A percentile compares a stretch with the other conserved stretches of the same genome.
Evolutionary conservation across 768 basidiomycete species (phyloP).

Genomic region (Stropharia rugosoannulata): DNA sequence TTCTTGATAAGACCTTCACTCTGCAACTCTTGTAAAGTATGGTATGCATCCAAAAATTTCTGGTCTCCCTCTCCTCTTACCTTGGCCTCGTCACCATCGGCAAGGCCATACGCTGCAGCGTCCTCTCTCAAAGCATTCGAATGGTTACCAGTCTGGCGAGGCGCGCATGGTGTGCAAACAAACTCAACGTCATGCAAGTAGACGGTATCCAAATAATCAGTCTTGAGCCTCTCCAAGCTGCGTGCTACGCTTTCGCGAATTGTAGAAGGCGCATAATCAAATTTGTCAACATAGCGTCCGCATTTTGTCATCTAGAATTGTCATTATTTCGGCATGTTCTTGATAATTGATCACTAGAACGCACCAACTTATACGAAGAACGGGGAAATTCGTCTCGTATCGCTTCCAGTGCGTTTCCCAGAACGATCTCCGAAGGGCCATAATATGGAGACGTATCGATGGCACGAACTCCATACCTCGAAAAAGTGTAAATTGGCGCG

Average conservation of each 20-base stretch:
- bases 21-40: conserved; percentile 65
- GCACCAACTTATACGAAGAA: conserved; percentile 71
- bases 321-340: background rate
- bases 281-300: conserved; percentile 68
- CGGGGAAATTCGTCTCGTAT: conserved; percentile 74
- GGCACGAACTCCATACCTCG: conserved; percentile 75
- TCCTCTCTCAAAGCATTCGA: conserved; percentile 51
- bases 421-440: conserved; percentile 74
- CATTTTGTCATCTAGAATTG: conserved; percentile 76
- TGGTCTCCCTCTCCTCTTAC: conserved; percentile 72
- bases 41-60: conserved; percentile 64
- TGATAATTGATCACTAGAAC: conserved; percentile 9
- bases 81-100: conserved; percentile 51
- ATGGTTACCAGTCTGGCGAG: conserved; percentile 56
- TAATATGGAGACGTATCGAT: conserved; percentile 87
- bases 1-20: conserved; percentile 69
- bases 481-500: conserved; percentile 5
- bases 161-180: conserved; percentile 52
- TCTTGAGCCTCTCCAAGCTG: conserved; percentile 69
- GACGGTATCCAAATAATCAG: conserved; percentile 75
- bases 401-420: conserved; percentile 63
- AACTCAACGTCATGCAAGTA: conserved; percentile 88
- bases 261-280: conserved; percentile 71
- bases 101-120: conserved; percentile 64
- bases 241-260: conserved; percentile 66